Base-by-base conservation (phyloP, 2,329 filamentous ascomycete genomes). In the Exserohilum rostratum region DNA sequence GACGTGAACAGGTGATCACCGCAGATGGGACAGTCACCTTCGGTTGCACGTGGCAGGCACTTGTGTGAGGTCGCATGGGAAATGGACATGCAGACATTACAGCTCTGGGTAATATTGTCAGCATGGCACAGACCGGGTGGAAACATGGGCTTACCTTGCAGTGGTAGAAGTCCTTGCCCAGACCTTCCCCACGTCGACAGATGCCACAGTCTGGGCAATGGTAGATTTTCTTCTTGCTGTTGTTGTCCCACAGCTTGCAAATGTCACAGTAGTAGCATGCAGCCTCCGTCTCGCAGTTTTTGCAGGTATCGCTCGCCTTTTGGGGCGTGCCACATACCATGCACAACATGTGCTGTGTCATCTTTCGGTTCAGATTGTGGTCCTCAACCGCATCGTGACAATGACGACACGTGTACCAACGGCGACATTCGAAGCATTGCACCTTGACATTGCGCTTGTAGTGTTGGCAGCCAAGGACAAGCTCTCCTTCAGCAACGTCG, bases 221-320 rank as follows among this genome's bases (percentile, higher is more conserved):
- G 71, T 99, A 99, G 53, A 98, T 96, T 61, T 88, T 89, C 74
- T 96, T 97, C 62, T 87, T 88, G 50, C 87, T 85, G 64, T 97
- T 90, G 69, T 98, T 92, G 69, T 98, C 93, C 95, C 95, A 99
- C 1, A 99, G 82, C 77, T 97, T 97, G 82, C 95, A 99, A 50
- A 95, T 89, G 49, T 87, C 85, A 77, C 95, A 99, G 72, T 96
- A 99, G 75, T 98, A 98, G 69, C 89, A 89, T 11, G 93, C 92
- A 6, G 91, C 86, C 53, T 87, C 85, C 63, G 87, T 86, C 15
- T 87, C 89, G 72, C 95, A 99, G 51, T 85, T 82, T 46, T 83
- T 81, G 73, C 95, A 99, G 46, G 85, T 82, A 60, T 96, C 91
- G 27, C 86, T 86, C 3, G 90, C 93, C 52, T 85, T 85, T 68